A percentile compares a stretch with the other conserved stretches of the same genome.
Conservation (phyloP, 345 rosid species). For the Cochlearia excelsa region DNA sequence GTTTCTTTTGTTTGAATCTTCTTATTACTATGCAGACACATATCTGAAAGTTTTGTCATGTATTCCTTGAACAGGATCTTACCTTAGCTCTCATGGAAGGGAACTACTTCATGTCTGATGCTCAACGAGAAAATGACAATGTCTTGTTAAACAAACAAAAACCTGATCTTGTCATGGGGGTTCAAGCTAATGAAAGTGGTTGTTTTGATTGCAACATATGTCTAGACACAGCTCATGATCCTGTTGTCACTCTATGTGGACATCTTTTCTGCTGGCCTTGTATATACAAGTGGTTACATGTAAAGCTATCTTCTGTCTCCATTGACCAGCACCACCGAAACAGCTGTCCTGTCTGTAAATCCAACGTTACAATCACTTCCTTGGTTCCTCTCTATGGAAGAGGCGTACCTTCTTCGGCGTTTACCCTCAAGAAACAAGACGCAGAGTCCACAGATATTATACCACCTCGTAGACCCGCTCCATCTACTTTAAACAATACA, state of each 20-base stretch:
- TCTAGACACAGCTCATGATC: constrained; percentile 65
- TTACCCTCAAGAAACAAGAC: constrained; percentile 17
- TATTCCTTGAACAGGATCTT: no score
- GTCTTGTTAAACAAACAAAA: no score
- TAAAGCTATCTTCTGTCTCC: constrained; percentile 41
- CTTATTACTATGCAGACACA: no score
- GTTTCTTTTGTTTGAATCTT: no score
- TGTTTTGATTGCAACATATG: constrained; percentile 78
- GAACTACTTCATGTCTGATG: no score
- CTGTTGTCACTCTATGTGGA: constrained; percentile 80
- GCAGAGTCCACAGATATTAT: constrained; percentile 33
- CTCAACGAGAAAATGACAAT: no score
- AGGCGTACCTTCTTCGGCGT: constrained; percentile 43
- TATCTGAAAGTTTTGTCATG: no score
- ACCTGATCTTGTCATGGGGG: neutral
- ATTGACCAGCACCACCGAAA: constrained; percentile 38
- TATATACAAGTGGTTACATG: constrained; percentile 47
- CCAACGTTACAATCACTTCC: constrained; percentile 52
- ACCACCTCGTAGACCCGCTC: constrained; percentile 58
- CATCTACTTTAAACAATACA: constrained; percentile 27
- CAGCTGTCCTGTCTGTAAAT: constrained; percentile 88
- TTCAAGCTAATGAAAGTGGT: constrained; percentile 35
- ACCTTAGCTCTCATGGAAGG: no score
- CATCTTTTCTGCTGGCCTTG: constrained; percentile 92
- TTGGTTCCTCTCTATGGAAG: constrained; percentile 91